These are phyloP conservation scores for Zanthoxylum bungeanum DNA, from an alignment of 345 rosid genomes.

Conservation along the genomic window DNA sequence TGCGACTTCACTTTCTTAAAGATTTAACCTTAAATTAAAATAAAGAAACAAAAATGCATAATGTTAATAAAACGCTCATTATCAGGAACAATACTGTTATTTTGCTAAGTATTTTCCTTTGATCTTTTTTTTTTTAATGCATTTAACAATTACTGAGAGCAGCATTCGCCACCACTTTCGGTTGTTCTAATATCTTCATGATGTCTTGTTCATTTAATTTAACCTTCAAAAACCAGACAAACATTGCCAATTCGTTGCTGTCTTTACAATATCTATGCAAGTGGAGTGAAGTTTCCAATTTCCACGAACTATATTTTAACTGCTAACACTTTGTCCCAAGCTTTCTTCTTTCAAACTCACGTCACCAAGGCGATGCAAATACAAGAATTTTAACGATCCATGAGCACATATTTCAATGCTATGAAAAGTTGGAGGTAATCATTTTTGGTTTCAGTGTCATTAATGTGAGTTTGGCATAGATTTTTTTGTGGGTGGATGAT, in stretches of 20 bases:
- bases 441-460: background rate
- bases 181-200: constrained; percentile 23
- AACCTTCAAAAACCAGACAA: constrained; percentile 32
- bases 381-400: no score
- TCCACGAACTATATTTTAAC: background rate
- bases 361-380: background rate
- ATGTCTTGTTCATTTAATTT: constrained; percentile 28
- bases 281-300: background rate
- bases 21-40: background rate
- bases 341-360: background rate
- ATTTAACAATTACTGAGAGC: constrained; percentile 7
- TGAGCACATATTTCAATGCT: background rate
- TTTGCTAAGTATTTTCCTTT: background rate
- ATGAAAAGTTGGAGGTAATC: background rate
- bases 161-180: constrained; percentile 36
- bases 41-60: background rate
- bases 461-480: background rate
- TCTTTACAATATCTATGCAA: constrained; percentile 7
- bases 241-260: constrained; percentile 19
- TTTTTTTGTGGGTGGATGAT: background rate
- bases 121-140: background rate
- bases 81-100: background rate
- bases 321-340: background rate
- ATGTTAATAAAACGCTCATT: background rate
- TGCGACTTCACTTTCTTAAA: background rate